Evolutionary conservation across 805 yeast genomes (phyloP).

Genomic region (Ogataea pignaliae): DNA sequence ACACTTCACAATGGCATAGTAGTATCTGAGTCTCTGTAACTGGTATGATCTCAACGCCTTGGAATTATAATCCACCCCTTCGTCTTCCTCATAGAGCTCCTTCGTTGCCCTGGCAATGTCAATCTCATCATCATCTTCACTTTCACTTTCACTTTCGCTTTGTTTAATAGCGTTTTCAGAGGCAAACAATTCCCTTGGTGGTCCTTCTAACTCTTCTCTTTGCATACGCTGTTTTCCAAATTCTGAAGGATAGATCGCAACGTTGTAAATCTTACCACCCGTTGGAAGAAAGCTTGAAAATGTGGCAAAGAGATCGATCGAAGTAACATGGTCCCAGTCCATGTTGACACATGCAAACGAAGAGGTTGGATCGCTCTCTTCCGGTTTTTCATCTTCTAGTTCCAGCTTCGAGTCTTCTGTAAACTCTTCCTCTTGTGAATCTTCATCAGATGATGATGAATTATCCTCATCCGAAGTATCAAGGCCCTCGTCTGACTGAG

Average conservation of each 20-base stretch:
- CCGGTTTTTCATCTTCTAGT: slow-evolving; percentile 57
- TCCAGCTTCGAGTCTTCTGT: slow-evolving; percentile 52
- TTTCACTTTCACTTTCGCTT: slow-evolving; percentile 42
- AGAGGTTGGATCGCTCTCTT: slow-evolving; percentile 79
- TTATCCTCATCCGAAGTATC: slow-evolving; percentile 32
- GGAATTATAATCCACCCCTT: slow-evolving; percentile 78
- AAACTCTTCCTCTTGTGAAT: slow-evolving; percentile 23
- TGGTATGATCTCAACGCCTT: slow-evolving; percentile 85
- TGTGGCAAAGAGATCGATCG: slow-evolving; percentile 85
- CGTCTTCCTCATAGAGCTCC: slow-evolving; percentile 72
- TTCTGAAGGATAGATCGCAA: slow-evolving; percentile 80
- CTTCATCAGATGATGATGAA: slow-evolving; percentile 38
- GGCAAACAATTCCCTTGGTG: slow-evolving; percentile 78
- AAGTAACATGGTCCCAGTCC: slow-evolving; percentile 95
- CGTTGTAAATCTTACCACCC: slow-evolving; percentile 63
- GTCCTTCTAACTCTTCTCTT: slow-evolving; percentile 86
- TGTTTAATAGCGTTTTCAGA: slow-evolving; percentile 38
- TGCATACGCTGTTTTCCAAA: slow-evolving; percentile 91
- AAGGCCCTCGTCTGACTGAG: slow-evolving; percentile 37
- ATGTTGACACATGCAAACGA: slow-evolving; percentile 88
- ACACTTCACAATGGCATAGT: slow-evolving; percentile 86
- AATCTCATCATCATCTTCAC: slow-evolving; percentile 36
- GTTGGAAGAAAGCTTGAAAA: slow-evolving; percentile 80
- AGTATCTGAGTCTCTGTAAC: slow-evolving; percentile 86
- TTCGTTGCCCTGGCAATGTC: slow-evolving; percentile 58